Base-by-base conservation (phyloP, 176 grass and related monocot species). In the Avena insularis region DNA sequence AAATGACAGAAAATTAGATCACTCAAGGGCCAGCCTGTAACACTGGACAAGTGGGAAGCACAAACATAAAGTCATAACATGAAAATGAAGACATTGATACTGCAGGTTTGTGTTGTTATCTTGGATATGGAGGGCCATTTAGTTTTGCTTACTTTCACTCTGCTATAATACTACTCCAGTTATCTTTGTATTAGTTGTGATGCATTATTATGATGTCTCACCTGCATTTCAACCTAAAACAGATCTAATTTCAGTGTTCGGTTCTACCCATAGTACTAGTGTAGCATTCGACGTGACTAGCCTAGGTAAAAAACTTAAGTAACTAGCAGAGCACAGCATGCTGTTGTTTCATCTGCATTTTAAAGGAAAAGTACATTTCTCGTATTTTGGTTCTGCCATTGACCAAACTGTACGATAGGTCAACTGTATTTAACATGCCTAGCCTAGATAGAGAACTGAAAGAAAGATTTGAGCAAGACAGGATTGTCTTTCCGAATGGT, bases 311-410 rank as follows among this genome's bases (percentile, higher is more conserved):
- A 64, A 81, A 63, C 4, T 75, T 6, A 55, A 79, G 64, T 5
- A 85, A 66, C 54, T 43, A 53, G 17, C 27, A 8, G 13, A 55
- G 36, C n/a, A 54, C 21, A 84, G 3, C 13, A 65, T 6, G 57
- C 20, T 80, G 15, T 3, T 75, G 40, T 84, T 75, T 77, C 60
- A 56, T 64, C 79, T 67, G 73, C 13, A 31, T 76, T 53, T 31
- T 54, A 62, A 27, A 57, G 15, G 57, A 40, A 15, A 12, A 45
- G 12, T 79, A 9, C 5, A 11, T 38, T 59, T 57, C 59, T 46
- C 6, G 45, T 60, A 45, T 43, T 77, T 45, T 46, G 35, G 57
- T 63, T 63, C 20, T 80, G 57, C 38, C 20, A 48, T 47, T 73
- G 70, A 21, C 77, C 2, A 45, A n/a, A 60, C 19, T 79, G 8